Percentiles rank a stretch among this genome's conserved stretches.
These are phyloP conservation scores for Colletotrichum musicola DNA, from an alignment of 2,329 filamentous ascomycete species.

Conservation along the genomic window DNA sequence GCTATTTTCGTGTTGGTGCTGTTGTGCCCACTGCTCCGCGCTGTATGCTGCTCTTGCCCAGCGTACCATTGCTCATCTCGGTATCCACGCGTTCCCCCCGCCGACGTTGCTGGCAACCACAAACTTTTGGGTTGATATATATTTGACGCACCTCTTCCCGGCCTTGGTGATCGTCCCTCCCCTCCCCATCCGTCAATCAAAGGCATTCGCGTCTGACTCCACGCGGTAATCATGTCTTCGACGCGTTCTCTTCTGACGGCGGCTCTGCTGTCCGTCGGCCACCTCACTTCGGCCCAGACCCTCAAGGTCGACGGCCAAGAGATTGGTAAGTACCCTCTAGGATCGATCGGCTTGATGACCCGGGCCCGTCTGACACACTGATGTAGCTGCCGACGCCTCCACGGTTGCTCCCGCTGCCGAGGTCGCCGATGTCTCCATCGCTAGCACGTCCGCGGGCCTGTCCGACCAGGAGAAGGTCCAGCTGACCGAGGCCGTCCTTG, in stretches of 20 bases:
- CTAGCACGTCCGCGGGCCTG: slow-evolving; percentile 20
- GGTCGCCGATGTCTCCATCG: slow-evolving; percentile 19
- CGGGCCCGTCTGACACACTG: slow-evolving; percentile 9
- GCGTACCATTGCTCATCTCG: slow-evolving; percentile 31
- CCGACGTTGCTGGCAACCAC: slow-evolving; percentile 2
- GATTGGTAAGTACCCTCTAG: slow-evolving; percentile 39
- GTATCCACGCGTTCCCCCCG: slow-evolving; percentile 26
- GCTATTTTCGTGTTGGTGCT: slow-evolving; percentile 19
- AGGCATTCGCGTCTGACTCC: slow-evolving; percentile 19
- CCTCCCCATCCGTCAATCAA: slow-evolving; percentile 16
- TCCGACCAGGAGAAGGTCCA: slow-evolving; percentile 45
- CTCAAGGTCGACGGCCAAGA: slow-evolving; percentile 43
- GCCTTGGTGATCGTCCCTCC: slow-evolving; percentile 1
- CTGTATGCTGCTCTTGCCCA: neutral
- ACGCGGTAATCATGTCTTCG: slow-evolving; percentile 34
- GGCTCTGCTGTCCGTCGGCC: slow-evolving; percentile 33
- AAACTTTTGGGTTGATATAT: slow-evolving; percentile 22
- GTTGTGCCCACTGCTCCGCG: slow-evolving; percentile 9
- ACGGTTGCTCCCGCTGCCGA: slow-evolving; percentile 42
- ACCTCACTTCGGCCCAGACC: slow-evolving; percentile 42
- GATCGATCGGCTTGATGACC: neutral
- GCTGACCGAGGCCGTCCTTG: slow-evolving; percentile 50
- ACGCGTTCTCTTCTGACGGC: slow-evolving; percentile 32
- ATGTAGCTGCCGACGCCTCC: slow-evolving; percentile 41
- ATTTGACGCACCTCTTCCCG: slow-evolving; percentile 27